A percentile compares a stretch with the other conserved stretches of the same genome.
phyloP scores from a whole-genome alignment of 306 rosid genomes.

The Begonia loranthoides region DNA sequence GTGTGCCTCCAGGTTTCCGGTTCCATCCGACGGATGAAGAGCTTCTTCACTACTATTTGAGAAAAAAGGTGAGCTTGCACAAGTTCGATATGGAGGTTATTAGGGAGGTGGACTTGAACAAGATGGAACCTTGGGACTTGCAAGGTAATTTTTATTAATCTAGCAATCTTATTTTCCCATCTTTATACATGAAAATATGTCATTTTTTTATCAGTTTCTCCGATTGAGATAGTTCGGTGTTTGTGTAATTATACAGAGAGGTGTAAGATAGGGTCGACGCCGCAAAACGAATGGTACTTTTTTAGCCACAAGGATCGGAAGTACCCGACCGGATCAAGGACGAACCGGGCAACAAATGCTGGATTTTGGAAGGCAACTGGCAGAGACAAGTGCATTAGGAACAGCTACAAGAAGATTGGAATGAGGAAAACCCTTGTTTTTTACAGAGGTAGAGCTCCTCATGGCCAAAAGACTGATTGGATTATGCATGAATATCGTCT shows the following conservation, averaged over 20 bases:
- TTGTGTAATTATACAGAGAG: slow-evolving; percentile 30
- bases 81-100: slow-evolving; percentile 95
- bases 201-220: background rate
- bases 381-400: slow-evolving; percentile 82
- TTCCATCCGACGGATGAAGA: slow-evolving; percentile 96
- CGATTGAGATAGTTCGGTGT: background rate
- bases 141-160: slow-evolving; percentile 42
- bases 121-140: slow-evolving; percentile 97
- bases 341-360: slow-evolving; percentile 81
- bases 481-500: slow-evolving; percentile 96
- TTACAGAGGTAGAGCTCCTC: slow-evolving; percentile 92
- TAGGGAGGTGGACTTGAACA: slow-evolving; percentile 91
- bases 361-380: slow-evolving; percentile 99
- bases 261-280: slow-evolving; percentile 88
- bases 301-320: slow-evolving; percentile 96
- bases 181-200: background rate
- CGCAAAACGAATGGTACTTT: slow-evolving; percentile 95
- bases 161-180: background rate
- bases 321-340: slow-evolving; percentile 96
- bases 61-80: slow-evolving; percentile 75
- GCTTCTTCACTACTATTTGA: slow-evolving; percentile 77
- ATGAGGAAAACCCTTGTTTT: slow-evolving; percentile 93
- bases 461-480: slow-evolving; percentile 93
- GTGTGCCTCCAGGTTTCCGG: slow-evolving; percentile 93
- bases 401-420: slow-evolving; percentile 66